Percentiles rank a stretch among this genome's conserved stretches.
phyloP scores from a whole-genome alignment of 2,329 filamentous ascomycete species.

The Botrytis hyacinthi region DNA sequence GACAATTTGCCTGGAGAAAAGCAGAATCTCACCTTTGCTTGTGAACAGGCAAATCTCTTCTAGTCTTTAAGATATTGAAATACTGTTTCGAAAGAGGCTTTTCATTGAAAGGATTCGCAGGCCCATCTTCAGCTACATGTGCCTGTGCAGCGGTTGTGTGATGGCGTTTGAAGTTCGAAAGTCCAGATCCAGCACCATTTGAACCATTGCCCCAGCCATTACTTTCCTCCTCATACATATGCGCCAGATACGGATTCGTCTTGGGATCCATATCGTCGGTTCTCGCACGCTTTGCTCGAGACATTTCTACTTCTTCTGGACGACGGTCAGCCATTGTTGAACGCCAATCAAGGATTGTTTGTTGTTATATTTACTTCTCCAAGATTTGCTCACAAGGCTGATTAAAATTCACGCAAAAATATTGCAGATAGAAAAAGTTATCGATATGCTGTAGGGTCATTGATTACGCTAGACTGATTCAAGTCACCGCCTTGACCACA shows the following conservation, averaged over 20 bases:
- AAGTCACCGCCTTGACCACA: conserved; percentile 20
- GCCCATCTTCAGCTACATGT: conserved; percentile 71
- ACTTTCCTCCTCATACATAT: conserved; percentile 65
- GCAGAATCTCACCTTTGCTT: conserved; percentile 67
- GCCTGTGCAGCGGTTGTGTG: conserved; percentile 77
- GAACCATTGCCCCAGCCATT: conserved; percentile 38
- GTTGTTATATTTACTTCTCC: conserved; percentile 33
- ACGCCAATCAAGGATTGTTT: conserved; percentile 25
- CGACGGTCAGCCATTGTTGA: conserved; percentile 55
- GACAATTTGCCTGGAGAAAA: not conserved
- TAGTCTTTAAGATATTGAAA: conserved; percentile 80
- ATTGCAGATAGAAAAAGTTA: conserved; percentile 20
- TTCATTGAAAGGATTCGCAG: conserved; percentile 82
- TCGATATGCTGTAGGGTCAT: conserved; percentile 1
- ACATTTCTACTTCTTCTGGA: conserved; percentile 49
- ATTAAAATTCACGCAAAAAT: conserved; percentile 19
- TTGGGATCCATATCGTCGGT: conserved; percentile 47
- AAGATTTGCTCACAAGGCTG: conserved; percentile 29
- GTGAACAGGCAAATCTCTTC: conserved; percentile 86
- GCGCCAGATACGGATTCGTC: conserved; percentile 86
- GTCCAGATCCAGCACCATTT: conserved; percentile 40
- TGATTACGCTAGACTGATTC: conserved; percentile 13
- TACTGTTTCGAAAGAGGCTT: conserved; percentile 76
- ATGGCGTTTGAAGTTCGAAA: conserved; percentile 66
- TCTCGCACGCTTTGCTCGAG: conserved; percentile 48